These are phyloP conservation scores for Debaryomyces nepalensis DNA, from an alignment of 1,139 yeast species.

Conservation along the genomic window DNA sequence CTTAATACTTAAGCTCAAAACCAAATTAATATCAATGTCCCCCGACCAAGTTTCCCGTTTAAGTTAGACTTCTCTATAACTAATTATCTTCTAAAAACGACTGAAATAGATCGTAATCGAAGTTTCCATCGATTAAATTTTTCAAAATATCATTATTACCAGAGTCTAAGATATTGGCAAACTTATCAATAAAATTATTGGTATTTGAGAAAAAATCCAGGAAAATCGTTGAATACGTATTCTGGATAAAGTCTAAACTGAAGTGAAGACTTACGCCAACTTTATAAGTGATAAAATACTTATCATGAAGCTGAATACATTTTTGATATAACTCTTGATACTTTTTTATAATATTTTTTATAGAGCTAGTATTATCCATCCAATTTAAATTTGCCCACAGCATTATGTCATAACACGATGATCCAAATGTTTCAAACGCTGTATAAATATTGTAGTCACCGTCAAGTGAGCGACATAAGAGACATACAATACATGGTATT, in stretches of 20 bases:
- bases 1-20: too few relatives aligned
- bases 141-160: too few relatives aligned
- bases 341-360: not conserved
- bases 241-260: not conserved
- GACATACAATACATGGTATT: not conserved
- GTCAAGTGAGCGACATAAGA: slow-evolving; percentile 1
- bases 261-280: not conserved
- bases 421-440: not conserved
- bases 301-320: slow-evolving; percentile 1
- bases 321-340: not conserved
- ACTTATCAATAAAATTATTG: not conserved
- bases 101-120: not conserved
- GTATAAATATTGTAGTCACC: not conserved
- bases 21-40: too few relatives aligned
- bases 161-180: too few relatives aligned
- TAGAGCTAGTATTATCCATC: not conserved
- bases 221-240: not conserved
- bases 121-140: not conserved
- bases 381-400: not conserved
- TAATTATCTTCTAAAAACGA: not conserved
- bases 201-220: not conserved
- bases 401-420: not conserved
- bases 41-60: too few relatives aligned
- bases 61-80: too few relatives aligned
- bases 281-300: slow-evolving; percentile 1